A percentile compares a stretch with the other conserved stretches of the same genome.
Evolutionary conservation across 2,329 filamentous ascomycete genomes (phyloP).

Genomic region (Alternaria gansuensis): DNA sequence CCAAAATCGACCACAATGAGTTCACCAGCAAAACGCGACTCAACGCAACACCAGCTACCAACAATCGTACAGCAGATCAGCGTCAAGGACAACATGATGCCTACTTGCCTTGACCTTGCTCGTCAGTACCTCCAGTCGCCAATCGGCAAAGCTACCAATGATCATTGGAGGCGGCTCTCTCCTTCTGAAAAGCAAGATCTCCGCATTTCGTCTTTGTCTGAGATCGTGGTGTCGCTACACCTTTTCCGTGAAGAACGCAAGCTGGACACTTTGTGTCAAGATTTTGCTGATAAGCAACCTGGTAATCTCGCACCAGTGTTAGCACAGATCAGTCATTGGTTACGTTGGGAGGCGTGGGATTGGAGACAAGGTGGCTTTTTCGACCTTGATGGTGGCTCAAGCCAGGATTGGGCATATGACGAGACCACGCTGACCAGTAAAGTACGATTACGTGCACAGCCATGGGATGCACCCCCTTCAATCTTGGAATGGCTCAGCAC

Average conservation of each 20-base stretch:
- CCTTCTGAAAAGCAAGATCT: slow-evolving; percentile 48
- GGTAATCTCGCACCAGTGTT: slow-evolving; percentile 74
- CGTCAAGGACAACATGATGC: slow-evolving; percentile 40
- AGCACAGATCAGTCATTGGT: slow-evolving; percentile 82
- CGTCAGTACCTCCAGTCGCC: slow-evolving; percentile 49
- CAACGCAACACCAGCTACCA: slow-evolving; percentile 20
- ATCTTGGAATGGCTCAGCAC: slow-evolving; percentile 63
- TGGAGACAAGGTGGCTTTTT: slow-evolving; percentile 64
- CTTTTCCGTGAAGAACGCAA: slow-evolving; percentile 90
- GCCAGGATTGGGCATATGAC: slow-evolving; percentile 66
- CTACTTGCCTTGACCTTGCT: slow-evolving; percentile 43
- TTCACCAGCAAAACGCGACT: slow-evolving; percentile 34
- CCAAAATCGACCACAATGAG: slow-evolving; percentile 37
- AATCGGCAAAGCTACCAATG: slow-evolving; percentile 53
- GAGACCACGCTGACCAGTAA: slow-evolving; percentile 52
- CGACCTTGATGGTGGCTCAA: slow-evolving; percentile 66
- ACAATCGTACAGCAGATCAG: slow-evolving; percentile 41
- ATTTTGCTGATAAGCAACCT: slow-evolving; percentile 56
- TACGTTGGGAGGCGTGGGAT: slow-evolving; percentile 74
- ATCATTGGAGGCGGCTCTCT: slow-evolving; percentile 66
- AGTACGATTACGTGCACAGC: slow-evolving; percentile 41
- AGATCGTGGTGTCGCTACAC: slow-evolving; percentile 77
- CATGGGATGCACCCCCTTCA: slow-evolving; percentile 62
- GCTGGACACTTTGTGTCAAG: slow-evolving; percentile 69
- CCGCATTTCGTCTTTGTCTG: slow-evolving; percentile 68